These are phyloP conservation scores for Mycena galericulata DNA, from an alignment of 768 basidiomycete genomes.

Conservation along the genomic window DNA sequence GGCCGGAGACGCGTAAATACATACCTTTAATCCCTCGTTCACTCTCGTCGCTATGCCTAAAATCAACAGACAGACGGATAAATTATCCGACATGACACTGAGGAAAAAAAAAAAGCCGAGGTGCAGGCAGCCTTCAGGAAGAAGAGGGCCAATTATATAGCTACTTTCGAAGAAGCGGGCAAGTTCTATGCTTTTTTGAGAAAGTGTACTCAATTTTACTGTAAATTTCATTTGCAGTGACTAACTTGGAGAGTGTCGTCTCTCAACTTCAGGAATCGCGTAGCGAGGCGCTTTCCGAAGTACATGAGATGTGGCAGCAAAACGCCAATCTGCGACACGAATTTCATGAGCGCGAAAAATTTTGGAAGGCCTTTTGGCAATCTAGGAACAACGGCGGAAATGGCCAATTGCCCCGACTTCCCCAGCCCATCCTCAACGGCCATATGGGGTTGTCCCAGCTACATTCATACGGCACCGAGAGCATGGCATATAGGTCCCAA, in stretches of 20 bases:
- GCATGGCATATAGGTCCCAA: no score
- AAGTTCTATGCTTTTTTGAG: no score
- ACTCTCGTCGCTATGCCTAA: no score
- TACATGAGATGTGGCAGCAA: conserved; percentile 71
- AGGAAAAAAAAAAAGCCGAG: conserved; percentile 93
- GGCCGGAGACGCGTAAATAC: not conserved
- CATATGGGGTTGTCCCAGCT: no score
- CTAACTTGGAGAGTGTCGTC: conserved; percentile 87
- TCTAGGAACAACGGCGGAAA: conserved; percentile 68
- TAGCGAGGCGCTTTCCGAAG: conserved; percentile 72
- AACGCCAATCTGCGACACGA: conserved; percentile 73
- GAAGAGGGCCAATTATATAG: conserved; percentile 86
- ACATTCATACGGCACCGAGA: no score
- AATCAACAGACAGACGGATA: no score
- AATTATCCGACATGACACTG: conserved; percentile 66
- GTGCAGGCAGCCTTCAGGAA: conserved; percentile 87
- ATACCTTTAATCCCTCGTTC: not conserved
- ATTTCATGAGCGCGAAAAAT: conserved; percentile 76
- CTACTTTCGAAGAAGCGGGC: conserved; percentile 88
- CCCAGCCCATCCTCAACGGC: conserved; percentile 55
- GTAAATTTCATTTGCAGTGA: conserved; percentile 68
- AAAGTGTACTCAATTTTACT: conserved; percentile 8
- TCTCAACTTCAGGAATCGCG: conserved; percentile 86
- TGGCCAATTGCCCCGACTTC: conserved; percentile 64
- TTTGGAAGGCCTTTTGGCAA: conserved; percentile 78